These are phyloP conservation scores for Podaxis mareebaensis DNA, from an alignment of 768 basidiomycete genomes.

Conservation along the genomic window DNA sequence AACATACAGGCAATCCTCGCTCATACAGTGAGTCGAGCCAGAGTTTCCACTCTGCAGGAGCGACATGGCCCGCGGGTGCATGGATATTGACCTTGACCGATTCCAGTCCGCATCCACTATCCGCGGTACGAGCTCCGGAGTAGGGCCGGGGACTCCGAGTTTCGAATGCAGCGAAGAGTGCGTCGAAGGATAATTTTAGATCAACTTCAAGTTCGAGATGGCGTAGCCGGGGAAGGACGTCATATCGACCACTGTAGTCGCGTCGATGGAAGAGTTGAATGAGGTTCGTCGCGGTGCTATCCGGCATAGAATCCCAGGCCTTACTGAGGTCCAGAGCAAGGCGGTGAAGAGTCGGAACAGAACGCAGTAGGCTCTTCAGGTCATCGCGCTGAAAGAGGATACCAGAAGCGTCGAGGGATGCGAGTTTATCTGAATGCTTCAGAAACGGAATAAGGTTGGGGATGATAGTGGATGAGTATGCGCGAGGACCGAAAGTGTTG, in stretches of 20 bases:
- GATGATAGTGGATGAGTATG: slow-evolving; percentile 3
- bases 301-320: not conserved
- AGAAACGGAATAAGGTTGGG: slow-evolving; percentile 10
- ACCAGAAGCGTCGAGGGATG: slow-evolving; percentile 12
- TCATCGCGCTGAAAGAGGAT: slow-evolving; percentile 15
- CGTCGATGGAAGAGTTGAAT: slow-evolving; percentile 12
- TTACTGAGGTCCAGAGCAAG: slow-evolving; percentile 8
- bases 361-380: not conserved
- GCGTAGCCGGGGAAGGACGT: slow-evolving; percentile 13
- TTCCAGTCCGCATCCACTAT: not conserved
- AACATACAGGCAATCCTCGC: slow-evolving; percentile 13
- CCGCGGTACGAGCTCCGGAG: not conserved
- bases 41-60: slow-evolving; percentile 15
- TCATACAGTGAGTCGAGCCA: slow-evolving; percentile 15
- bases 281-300: not conserved
- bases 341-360: slow-evolving; percentile 5
- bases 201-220: slow-evolving; percentile 15
- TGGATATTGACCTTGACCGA: slow-evolving; percentile 9
- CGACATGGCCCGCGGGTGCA: slow-evolving; percentile 12
- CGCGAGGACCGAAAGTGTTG: slow-evolving; percentile 15
- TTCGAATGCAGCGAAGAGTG: slow-evolving; percentile 14
- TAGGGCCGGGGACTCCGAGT: slow-evolving; percentile 9
- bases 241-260: slow-evolving; percentile 1
- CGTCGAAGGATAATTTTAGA: slow-evolving; percentile 10
- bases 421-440: not conserved